Percentiles rank a stretch among this genome's conserved stretches.
Evolutionary conservation across 768 basidiomycete genomes (phyloP).

Genomic region (Boletus rufocinnamomeus): DNA sequence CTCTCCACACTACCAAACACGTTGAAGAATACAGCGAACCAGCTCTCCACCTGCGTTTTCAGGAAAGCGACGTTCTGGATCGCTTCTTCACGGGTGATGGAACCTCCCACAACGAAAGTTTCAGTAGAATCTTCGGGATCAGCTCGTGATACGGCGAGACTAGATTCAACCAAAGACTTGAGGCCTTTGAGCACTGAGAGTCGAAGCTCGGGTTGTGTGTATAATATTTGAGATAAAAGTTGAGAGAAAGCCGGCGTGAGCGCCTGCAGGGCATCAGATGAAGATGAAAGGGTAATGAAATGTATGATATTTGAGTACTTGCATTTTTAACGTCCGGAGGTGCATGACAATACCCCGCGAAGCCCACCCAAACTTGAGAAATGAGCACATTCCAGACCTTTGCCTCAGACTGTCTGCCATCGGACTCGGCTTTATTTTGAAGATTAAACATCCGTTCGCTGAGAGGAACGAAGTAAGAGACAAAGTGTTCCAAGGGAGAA

Average conservation of each 20-base stretch:
- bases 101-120: conserved; percentile 26
- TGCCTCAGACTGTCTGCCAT: conserved; percentile 75
- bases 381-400: conserved; percentile 96
- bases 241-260: conserved; percentile 79
- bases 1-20: conserved; percentile 86
- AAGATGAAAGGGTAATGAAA: background rate
- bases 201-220: conserved; percentile 83
- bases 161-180: conserved; percentile 81
- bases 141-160: conserved; percentile 48
- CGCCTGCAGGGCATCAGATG: conserved; percentile 46
- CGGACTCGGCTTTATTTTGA: conserved; percentile 76
- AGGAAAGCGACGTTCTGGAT: conserved; percentile 69
- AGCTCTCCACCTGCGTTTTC: conserved; percentile 80
- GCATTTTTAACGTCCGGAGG: conserved; percentile 75
- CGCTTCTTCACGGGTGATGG: conserved; percentile 60
- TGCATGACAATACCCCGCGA: conserved; percentile 88
- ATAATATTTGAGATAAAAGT: conserved; percentile 91
- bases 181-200: conserved; percentile 81
- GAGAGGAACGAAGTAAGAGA: conserved; percentile 88
- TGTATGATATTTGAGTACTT: conserved; percentile 17
- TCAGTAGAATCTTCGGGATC: conserved; percentile 34
- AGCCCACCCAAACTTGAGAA: conserved; percentile 90
- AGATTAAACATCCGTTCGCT: conserved; percentile 92
- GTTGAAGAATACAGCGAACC: conserved; percentile 95
- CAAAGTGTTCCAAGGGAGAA: conserved; percentile 82